These are phyloP conservation scores for Cicer yamashitae DNA, from an alignment of 306 rosid species.

Conservation along the genomic window DNA sequence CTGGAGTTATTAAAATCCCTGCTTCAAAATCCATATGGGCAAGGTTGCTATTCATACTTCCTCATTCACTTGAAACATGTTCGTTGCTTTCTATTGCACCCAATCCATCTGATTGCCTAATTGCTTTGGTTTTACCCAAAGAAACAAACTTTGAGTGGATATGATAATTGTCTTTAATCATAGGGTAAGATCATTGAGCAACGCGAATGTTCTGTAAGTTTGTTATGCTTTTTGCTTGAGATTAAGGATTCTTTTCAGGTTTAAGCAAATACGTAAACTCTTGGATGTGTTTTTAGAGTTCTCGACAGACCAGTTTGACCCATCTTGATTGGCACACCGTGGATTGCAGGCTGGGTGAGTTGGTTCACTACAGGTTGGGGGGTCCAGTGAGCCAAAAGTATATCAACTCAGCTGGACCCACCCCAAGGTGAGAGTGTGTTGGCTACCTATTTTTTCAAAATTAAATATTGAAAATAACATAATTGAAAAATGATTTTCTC, in stretches of 20 bases:
- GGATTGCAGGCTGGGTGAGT: background rate
- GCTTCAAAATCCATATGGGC: slow-evolving; percentile 85
- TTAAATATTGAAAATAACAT: no score
- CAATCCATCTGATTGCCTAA: slow-evolving; percentile 72
- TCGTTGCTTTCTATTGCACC: slow-evolving; percentile 80
- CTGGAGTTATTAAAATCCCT: slow-evolving; percentile 92
- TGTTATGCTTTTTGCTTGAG: slow-evolving; percentile 1
- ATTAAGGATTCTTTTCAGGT: background rate
- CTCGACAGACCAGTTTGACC: background rate
- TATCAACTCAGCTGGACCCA: no score
- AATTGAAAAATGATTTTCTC: no score
- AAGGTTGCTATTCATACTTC: slow-evolving; percentile 89
- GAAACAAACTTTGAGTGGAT: slow-evolving; percentile 93
- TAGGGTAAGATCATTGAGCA: slow-evolving; percentile 27
- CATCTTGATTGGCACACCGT: background rate
- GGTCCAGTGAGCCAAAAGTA: background rate
- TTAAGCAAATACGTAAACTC: background rate
- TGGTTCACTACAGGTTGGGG: background rate
- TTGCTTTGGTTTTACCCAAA: slow-evolving; percentile 89
- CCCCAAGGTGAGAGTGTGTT: no score
- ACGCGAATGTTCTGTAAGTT: background rate
- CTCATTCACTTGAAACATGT: slow-evolving; percentile 77
- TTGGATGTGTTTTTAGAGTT: background rate
- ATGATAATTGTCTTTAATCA: slow-evolving; percentile 44
- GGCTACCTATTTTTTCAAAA: no score